Evolutionary conservation across 2,329 filamentous ascomycete species (phyloP).

Genomic region (Pestalotiopsis sp.): DNA sequence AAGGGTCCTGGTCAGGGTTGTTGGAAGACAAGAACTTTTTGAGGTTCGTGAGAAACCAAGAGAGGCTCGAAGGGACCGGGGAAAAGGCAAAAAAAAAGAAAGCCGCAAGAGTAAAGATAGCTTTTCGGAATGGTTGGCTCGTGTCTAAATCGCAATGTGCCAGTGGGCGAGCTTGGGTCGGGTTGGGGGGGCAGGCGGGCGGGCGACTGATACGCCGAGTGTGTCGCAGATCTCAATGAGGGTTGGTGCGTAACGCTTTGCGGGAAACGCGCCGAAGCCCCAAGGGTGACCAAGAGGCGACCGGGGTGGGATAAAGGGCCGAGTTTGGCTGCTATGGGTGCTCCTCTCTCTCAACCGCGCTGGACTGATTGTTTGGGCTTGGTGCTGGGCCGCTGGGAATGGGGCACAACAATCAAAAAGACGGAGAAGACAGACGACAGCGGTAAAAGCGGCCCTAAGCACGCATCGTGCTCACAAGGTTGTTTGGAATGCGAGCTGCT

Average conservation of each 20-base stretch:
- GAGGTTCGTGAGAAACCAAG: background rate
- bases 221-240: constrained; percentile 14
- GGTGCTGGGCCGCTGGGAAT: background rate
- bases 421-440: constrained; percentile 14
- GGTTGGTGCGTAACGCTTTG: constrained; percentile 13
- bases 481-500: background rate
- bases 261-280: constrained; percentile 22
- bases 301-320: constrained; percentile 27
- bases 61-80: background rate
- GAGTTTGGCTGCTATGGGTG: constrained; percentile 20
- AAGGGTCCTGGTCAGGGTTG: background rate
- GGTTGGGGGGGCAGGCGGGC: constrained; percentile 1
- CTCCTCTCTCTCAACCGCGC: constrained; percentile 5
- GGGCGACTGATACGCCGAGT: constrained; percentile 12
- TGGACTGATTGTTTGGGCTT: background rate
- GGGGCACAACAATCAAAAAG: constrained; percentile 18
- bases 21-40: background rate
- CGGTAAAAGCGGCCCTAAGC: constrained; percentile 14
- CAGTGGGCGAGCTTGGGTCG: background rate
- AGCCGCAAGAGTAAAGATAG: background rate
- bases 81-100: constrained; percentile 7
- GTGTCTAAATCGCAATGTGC: constrained; percentile 1
- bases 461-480: constrained; percentile 4
- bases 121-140: background rate
- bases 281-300: constrained; percentile 3